Conservation (phyloP, 2,329 filamentous ascomycete genomes). For the Aspergillus ibericus region DNA sequence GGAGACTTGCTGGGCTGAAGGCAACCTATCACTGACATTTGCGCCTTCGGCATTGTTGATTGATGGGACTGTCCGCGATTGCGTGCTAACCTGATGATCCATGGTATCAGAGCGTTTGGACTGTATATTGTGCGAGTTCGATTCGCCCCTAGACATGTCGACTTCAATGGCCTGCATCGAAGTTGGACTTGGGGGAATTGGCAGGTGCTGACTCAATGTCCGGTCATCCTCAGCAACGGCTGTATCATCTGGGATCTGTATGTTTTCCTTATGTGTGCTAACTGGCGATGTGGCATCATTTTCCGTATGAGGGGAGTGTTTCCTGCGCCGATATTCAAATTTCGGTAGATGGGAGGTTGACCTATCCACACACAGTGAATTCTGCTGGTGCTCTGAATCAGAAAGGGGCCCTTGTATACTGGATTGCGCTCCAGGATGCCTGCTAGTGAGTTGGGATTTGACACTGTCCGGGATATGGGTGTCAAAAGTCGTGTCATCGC, state of each 20-base stretch:
- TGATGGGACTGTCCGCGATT: slow-evolving; percentile 8
- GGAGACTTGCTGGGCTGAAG: slow-evolving; percentile 40
- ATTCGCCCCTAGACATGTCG: neutral
- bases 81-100: slow-evolving; percentile 15
- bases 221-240: neutral
- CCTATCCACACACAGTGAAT: slow-evolving; percentile 32
- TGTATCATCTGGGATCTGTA: neutral
- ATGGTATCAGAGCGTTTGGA: slow-evolving; percentile 18
- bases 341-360: slow-evolving; percentile 41
- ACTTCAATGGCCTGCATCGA: neutral
- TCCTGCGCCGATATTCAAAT: slow-evolving; percentile 40
- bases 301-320: slow-evolving; percentile 9
- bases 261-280: neutral
- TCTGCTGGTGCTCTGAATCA: slow-evolving; percentile 8
- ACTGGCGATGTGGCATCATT: slow-evolving; percentile 10
- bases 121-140: neutral
- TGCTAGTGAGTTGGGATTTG: neutral
- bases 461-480: neutral
- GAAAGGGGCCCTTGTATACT: neutral
- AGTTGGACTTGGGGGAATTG: neutral
- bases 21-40: slow-evolving; percentile 30
- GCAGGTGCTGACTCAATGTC: neutral
- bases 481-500: neutral
- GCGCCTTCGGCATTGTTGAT: slow-evolving; percentile 14
- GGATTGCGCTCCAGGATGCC: neutral